phyloP scores from a whole-genome alignment of 768 basidiomycete genomes.

The Mycena galopus region DNA sequence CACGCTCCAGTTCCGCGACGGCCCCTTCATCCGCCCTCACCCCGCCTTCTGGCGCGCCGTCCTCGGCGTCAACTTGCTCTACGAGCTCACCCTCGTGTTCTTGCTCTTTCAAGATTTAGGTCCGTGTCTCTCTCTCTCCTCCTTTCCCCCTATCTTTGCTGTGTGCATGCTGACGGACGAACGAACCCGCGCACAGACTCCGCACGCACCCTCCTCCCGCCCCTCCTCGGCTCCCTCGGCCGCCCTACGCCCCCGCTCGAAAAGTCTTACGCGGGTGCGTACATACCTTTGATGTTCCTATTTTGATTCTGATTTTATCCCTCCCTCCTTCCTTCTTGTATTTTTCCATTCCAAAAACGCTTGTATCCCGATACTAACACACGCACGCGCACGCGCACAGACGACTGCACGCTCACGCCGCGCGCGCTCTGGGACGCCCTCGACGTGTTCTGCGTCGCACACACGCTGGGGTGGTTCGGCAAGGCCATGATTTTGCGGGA shows the following conservation, averaged over 20 bases:
- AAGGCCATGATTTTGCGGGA: constrained; percentile 92
- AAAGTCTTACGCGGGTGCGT: constrained; percentile 91
- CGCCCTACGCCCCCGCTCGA: constrained; percentile 83
- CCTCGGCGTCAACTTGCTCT: constrained; percentile 85
- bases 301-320: too few species aligned
- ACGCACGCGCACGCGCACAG: too few species aligned
- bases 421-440: constrained; percentile 83
- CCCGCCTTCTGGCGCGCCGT: constrained; percentile 89
- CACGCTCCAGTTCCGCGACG: constrained; percentile 91
- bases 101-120: constrained; percentile 74
- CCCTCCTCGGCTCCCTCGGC: constrained; percentile 66
- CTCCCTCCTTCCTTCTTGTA: too few species aligned
- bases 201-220: constrained; percentile 80
- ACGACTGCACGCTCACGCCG: constrained; percentile 77
- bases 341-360: too few species aligned
- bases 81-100: constrained; percentile 87
- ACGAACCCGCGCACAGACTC: constrained; percentile 47
- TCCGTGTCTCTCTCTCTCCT: constrained; percentile 65
- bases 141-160: too few species aligned
- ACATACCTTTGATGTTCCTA: too few species aligned
- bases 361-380: too few species aligned
- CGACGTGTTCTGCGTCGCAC: constrained; percentile 90
- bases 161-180: neutral
- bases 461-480: constrained; percentile 90
- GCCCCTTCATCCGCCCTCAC: constrained; percentile 90